phyloP scores from a whole-genome alignment of 495 filamentous ascomycete genomes.

The Tetracladium setigerum region DNA sequence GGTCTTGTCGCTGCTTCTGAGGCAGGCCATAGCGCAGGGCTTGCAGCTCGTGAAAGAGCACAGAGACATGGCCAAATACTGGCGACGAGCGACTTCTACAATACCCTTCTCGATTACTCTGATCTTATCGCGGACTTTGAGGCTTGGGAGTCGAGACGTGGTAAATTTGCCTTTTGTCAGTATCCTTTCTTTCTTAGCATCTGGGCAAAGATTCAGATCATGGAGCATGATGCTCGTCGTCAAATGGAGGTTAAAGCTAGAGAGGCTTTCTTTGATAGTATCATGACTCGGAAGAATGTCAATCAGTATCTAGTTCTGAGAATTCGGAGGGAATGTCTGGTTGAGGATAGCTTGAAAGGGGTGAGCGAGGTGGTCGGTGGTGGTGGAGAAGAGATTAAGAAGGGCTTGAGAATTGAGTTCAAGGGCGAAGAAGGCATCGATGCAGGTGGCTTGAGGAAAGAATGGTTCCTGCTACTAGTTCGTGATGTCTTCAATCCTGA shows the following conservation, averaged over 20 bases:
- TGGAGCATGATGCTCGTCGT: conserved; percentile 82
- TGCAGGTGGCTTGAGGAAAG: conserved; percentile 85
- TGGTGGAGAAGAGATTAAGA: conserved; percentile 85
- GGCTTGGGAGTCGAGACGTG: conserved; percentile 69
- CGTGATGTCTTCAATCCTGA: conserved; percentile 89
- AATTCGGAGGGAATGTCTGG: conserved; percentile 79
- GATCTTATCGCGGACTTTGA: conserved; percentile 87
- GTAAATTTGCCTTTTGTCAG: conserved; percentile 85
- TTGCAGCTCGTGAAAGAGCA: conserved; percentile 29
- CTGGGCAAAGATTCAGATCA: conserved; percentile 85
- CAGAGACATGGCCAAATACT: conserved; percentile 54
- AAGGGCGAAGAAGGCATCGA: conserved; percentile 87
- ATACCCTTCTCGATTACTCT: conserved; percentile 74
- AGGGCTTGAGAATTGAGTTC: conserved; percentile 83
- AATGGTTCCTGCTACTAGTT: conserved; percentile 91
- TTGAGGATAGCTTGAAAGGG: conserved; percentile 80
- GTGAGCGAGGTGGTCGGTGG: conserved; percentile 84
- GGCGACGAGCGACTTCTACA: conserved; percentile 81
- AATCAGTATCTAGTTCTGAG: conserved; percentile 75
- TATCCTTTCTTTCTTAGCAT: conserved; percentile 93
- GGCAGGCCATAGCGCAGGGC: conserved; percentile 17
- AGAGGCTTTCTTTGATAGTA: conserved; percentile 87
- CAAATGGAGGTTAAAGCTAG: conserved; percentile 90
- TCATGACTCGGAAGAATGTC: conserved; percentile 63
- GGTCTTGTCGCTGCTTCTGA: neutral